Evolutionary conservation across 305 asterid species (phyloP), one percentile per base, ranked within the genome.

Genomic region (Rubia balearica): DNA sequence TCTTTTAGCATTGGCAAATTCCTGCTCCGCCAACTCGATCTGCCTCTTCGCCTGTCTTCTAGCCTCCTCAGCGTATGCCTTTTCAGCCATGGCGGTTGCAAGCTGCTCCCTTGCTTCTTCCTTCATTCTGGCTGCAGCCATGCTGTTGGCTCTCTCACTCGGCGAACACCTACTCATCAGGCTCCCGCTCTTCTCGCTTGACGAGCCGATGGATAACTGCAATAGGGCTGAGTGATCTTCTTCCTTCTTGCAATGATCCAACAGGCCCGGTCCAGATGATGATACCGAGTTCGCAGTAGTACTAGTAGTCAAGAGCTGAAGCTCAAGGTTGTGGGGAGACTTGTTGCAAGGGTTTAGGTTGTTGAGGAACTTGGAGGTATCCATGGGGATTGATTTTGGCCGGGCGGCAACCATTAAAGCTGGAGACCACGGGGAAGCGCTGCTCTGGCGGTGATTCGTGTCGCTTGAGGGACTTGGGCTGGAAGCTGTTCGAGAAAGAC

Each of bases 381-480:
- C 72, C 42, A 67, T 14, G 12, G 73, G 67, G 6, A 61, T 30
- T 7, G 75, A 60, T 27, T 70, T 73, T 7, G 81, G 43, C 17
- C n/a, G 53, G 53, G 53, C n/a, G 1, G 57, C 22, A 9, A 8
- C 57, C 53, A 73, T 77, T 30, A 73, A 61, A 43, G 61, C 69
- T 0, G 78, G 75, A 5, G 57, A 51, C 79, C 81, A 70, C 0
- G 84, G 80, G 33, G 84, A 68, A 49, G 80, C 75, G 46, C 81
- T 79, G 16, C 10, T 16, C 57, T 51, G 57, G 57, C 21, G 57
- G 57, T 78, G 68, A 67, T 83, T 83, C 0, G 85, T 81, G 22
- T 83, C 87, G 42, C 76, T 80, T 0, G 84, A 75, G 4, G 87
- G 87, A 51, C 81, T 78, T 7, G 87, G 77, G 68, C 81, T 83